Base-by-base conservation (phyloP, 1,284 basidiomycete genomes). In the Austroboletus rostrupii region DNA sequence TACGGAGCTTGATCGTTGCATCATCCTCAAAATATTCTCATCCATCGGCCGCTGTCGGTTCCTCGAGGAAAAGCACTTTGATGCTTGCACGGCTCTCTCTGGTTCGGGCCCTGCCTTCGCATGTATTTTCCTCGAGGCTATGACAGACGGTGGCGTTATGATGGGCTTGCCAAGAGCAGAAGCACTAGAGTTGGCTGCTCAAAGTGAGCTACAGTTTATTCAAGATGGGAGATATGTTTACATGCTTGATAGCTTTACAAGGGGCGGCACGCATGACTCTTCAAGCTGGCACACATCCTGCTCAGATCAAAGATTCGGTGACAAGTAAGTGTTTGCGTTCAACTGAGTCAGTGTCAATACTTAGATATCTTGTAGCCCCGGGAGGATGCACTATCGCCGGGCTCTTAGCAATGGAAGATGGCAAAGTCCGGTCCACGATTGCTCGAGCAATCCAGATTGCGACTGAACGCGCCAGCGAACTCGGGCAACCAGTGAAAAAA, bases 101-200 rank as follows among this genome's bases (percentile, higher is more conserved):
- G 97, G 95, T 2, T 93, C 92, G 10, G 97, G 97, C 0, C 97
- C 97, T 29, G 97, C 97, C 0, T 99, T 99, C 69, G 93, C 92
- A 2, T 94, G 92, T 58, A 86, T 99, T 43, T 95, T 99, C 61
- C 77, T 99, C 53, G 97, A 99, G 70, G 96, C 97, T 1, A 97
- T 99, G 94, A 89, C 93, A 2, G 97, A 99, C 70, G 97, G 97
- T 31, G 97, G 93, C 29, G 97, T 99, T 39, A 99, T 99, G 97
- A 99, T 99, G 97, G 97, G 97, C 26, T 74, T 99, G 42, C 97
- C 97, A 3, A 78, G 97, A 53, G 80, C 85, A 1, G 96, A 98
- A 69, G 95, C 97, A 5, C 70, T 98, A 35, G 97, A 99, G 67
- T 73, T 99, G 47, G 96, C 97, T 41, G 88, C 96, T 44, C 97